A percentile compares a stretch with the other conserved stretches of the same genome.
These are phyloP conservation scores for Geosiphon pyriformis DNA, from an alignment of 192 early-diverging fungal species.

Conservation along the genomic window DNA sequence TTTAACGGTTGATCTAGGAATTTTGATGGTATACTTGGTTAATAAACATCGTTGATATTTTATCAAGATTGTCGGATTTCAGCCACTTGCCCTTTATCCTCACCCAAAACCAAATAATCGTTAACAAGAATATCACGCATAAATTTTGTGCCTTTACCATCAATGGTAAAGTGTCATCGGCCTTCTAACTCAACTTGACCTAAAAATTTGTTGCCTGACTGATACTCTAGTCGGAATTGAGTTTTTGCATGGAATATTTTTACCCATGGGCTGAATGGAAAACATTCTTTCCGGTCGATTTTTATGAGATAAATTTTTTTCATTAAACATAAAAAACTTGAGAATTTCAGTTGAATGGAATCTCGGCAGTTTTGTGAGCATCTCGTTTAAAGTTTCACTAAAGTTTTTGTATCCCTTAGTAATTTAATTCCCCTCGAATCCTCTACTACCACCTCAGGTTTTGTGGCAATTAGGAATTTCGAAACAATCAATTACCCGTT, in stretches of 20 bases:
- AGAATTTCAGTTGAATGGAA: no score
- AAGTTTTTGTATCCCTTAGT: no score
- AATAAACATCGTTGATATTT: slow-evolving; percentile 1
- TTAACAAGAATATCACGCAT: not conserved
- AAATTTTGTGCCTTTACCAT: slow-evolving; percentile 15
- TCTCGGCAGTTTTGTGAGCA: no score
- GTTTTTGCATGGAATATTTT: slow-evolving; percentile 10
- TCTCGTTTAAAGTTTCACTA: no score
- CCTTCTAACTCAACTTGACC: not conserved
- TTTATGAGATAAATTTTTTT: not conserved
- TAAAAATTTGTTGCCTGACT: not conserved
- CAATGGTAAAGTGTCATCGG: not conserved
- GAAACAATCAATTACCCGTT: no score
- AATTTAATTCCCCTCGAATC: no score
- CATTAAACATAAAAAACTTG: not conserved
- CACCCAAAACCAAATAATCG: slow-evolving; percentile 11
- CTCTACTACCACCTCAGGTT: no score
- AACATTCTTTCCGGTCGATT: slow-evolving; percentile 1
- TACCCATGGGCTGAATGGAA: not conserved
- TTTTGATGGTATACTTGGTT: slow-evolving; percentile 3
- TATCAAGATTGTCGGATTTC: slow-evolving; percentile 11
- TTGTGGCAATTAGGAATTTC: no score
- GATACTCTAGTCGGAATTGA: slow-evolving; percentile 7
- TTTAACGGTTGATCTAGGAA: not conserved
- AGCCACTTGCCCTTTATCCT: slow-evolving; percentile 4